These are phyloP conservation scores for Asterionellopsis glacialis DNA, from an alignment of 108 stramenopile species.

Conservation along the genomic window DNA sequence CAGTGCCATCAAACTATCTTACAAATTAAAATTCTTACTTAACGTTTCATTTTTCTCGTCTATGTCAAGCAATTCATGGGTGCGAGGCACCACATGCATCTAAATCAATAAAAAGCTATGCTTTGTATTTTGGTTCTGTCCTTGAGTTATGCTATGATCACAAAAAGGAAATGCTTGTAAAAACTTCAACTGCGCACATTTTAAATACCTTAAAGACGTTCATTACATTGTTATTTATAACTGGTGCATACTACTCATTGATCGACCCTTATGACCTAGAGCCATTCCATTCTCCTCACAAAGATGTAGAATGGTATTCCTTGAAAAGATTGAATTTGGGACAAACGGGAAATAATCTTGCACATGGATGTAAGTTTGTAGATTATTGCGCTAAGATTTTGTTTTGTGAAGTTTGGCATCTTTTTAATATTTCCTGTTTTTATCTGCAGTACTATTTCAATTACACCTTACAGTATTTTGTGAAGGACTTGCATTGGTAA, in stretches of 20 bases:
- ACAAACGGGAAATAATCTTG: constrained; percentile 2
- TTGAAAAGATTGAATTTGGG: neutral
- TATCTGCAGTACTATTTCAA: constrained; percentile 45
- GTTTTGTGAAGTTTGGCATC: neutral
- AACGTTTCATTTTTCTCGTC: neutral
- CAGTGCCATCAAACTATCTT: too few species aligned
- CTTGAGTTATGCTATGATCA: constrained; percentile 10
- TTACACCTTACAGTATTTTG: constrained; percentile 51
- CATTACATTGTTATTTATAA: constrained; percentile 7
- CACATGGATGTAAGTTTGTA: neutral
- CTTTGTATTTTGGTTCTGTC: constrained; percentile 23
- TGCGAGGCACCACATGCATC: constrained; percentile 17
- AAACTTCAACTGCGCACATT: neutral
- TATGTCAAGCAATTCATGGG: constrained; percentile 16
- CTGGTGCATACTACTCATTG: constrained; percentile 22
- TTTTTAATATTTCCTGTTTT: neutral
- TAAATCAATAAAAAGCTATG: constrained; percentile 15
- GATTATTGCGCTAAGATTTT: constrained; percentile 3
- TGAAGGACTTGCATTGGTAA: constrained; percentile 35
- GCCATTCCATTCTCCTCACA: constrained; percentile 1
- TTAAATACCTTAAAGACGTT: constrained; percentile 9
- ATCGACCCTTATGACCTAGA: constrained; percentile 3
- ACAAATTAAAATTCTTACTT: neutral
- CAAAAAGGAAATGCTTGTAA: constrained; percentile 4
- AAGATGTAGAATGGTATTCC: neutral